Base-by-base conservation (phyloP, 208 protist species). In the Acanthamoeba healyi region DNA sequence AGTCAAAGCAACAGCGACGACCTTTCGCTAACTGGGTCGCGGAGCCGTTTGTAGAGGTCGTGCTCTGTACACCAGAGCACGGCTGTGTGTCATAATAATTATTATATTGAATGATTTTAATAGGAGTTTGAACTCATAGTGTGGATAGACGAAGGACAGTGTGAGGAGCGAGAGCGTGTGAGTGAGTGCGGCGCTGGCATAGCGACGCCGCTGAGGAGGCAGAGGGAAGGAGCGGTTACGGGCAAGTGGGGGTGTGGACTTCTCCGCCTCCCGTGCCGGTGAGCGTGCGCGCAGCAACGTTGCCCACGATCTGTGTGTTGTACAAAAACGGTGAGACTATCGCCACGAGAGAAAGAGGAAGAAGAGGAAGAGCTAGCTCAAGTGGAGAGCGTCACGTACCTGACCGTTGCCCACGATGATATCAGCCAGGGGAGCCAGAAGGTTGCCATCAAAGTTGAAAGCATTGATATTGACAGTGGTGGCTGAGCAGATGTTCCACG, bases 401-500 rank as follows among this genome's bases (percentile, higher is more conserved):
- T 77, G 67, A 22, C 10, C 67, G 67, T 77, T 77, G 5, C 67
- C 67, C 34, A 77, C 38, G 36, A 77, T 15, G 34, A 77, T 44
- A 22, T 77, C 67, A 36, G 67, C 29, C 36, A 38, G 67, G 1
- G 67, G 67, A 22, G 67, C 67, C 6, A 77, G 67, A 2, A 77
- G 67, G 67, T 77, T 77, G 22, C 36, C 67, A 36, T 77, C 67
- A 4, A 77, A 77, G 22, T 77, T 38, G 38, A 77, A 77, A 2
- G 36, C 67, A 15, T 77, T 77, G 34, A 77, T 22, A 4, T 38
- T 4, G 17, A 77, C 38, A 5, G n/a, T 2, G 5, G 67, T 77
- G 65, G 65, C 65, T 22, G 67, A 77, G 14, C 67, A 77, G 34
- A 77, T 77, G 34, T 77, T 77, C 67, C 67, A 77, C 22, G 67